Base-by-base conservation (phyloP, 78 protist species). In the Dictyostelium capitatum region DNA sequence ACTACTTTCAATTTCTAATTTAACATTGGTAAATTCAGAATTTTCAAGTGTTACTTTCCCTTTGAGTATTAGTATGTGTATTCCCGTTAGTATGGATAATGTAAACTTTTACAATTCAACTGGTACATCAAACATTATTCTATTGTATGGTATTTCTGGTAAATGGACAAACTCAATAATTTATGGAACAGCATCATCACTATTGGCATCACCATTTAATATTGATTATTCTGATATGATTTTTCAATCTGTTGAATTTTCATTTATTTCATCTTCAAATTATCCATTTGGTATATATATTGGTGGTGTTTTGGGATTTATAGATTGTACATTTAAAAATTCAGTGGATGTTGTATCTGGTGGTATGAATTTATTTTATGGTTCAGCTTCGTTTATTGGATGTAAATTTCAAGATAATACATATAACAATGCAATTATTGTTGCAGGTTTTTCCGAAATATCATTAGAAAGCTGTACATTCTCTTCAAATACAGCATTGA, bases 221-320 rank as follows among this genome's bases (percentile, higher is more conserved):
- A 23, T 25, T 62, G 8, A 1, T 1, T 62, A 62, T 67, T 67
- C 75, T 15, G 1, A 14, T 15, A 14, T 67, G 10, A 37, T 0
- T 12, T 67, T 67, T 32, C 11, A 37, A 67, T 15, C 19, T 32
- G 41, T 67, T 67, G 19, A 37, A 15, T 32, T 67, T 48, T 0
- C 1, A 14, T 32, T 23, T 2, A 32, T 3, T 6, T 67, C 75
- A 1, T 67, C 75, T 5, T 67, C 75, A 10, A 67, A 67, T 32
- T 67, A 67, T 32, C 75, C 75, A 67, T 67, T 67, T 67, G 75
- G 48, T 32, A 67, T 67, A 12, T 67, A 25, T 19, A 67, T 2
- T 65, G 74, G 74, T 2, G n/a, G n/a, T 6, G 4, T 0, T 0
- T 28, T 65, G 12, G 2, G 43, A 8, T 65, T 65, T 11, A 6